Base-by-base conservation (phyloP, 345 rosid species). In the Bretschneidera sinensis region DNA sequence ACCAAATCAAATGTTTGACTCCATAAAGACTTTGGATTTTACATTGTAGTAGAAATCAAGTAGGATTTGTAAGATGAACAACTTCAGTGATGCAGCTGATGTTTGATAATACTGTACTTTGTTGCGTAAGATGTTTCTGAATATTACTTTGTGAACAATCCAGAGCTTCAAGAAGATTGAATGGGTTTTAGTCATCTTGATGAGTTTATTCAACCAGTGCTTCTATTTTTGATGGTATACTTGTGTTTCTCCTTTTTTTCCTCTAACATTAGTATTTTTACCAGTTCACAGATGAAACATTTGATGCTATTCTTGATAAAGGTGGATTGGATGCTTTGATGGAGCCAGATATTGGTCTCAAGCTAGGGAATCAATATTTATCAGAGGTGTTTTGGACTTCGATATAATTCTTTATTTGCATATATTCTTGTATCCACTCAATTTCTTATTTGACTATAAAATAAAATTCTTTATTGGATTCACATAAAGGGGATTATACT, bases 251-350 rank as follows among this genome's bases (percentile, higher is more conserved):
- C 14, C 7, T 51, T 54, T 54, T 60, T 23, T 10, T 33, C 47
- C 23, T 45, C 24, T 52, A 21, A 58, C 61, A 55, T 56, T 2
- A 16, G 57, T 43, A 2, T 43, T 45, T 71, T n/a, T 49, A 8
- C 48, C 79, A 89, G 98, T 80, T 87, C 48, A 55, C 34, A 0
- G 92, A 85, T 39, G 84, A 66, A 8, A 69, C 71, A 1, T 92
- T 87, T 63, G 81, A 89, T 74, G 71, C 52, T 71, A 80, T 92
- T 61, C 77, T 92, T 17, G 98, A 92, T 77, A 89, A 92, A 78
- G 98, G 98, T 67, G 98, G 94, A 62, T 72, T 92, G 75, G 98
- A 92, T 85, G 98, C 98, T 73, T 76, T 92, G 57, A 89, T 92
- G 98, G 98, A 92, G 80, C 97, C 96, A 10, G 79, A 81, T 71